Percentiles rank a stretch among this genome's conserved stretches.
phyloP scores from a whole-genome alignment of 257 asterid species.

The Solanum megistacrolobum region DNA sequence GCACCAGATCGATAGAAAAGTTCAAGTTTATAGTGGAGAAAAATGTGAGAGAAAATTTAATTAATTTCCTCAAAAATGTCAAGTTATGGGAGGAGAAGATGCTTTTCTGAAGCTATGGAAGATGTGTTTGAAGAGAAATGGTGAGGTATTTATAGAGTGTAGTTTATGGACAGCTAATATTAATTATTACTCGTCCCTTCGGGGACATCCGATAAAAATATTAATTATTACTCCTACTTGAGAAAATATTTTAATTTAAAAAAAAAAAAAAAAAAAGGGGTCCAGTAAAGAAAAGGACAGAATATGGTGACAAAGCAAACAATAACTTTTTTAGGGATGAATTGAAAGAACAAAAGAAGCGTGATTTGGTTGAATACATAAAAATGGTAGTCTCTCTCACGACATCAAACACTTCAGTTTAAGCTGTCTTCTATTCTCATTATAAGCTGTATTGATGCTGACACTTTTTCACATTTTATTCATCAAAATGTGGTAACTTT shows the following conservation, averaged over 20 bases:
- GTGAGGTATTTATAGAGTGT: neutral
- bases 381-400: neutral
- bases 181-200: neutral
- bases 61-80: neutral
- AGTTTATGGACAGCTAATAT: neutral
- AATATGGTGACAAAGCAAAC: neutral
- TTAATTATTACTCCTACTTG: neutral
- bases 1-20: neutral
- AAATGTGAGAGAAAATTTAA: neutral
- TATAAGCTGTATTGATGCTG: slow-evolving; percentile 33
- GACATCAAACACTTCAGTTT: slow-evolving; percentile 15
- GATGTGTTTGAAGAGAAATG: neutral
- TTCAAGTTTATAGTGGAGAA: neutral
- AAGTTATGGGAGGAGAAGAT: neutral
- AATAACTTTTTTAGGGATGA: neutral
- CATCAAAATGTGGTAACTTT: neutral
- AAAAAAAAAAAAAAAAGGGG: neutral
- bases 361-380: neutral
- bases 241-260: neutral
- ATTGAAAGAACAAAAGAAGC: neutral
- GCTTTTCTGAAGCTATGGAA: neutral
- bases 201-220: neutral
- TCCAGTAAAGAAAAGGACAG: neutral
- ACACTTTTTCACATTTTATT: slow-evolving; percentile 2
- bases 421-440: slow-evolving; percentile 14